Conservation (phyloP, 2,329 filamentous ascomycete genomes). For the Incumbomyces lentus region DNA sequence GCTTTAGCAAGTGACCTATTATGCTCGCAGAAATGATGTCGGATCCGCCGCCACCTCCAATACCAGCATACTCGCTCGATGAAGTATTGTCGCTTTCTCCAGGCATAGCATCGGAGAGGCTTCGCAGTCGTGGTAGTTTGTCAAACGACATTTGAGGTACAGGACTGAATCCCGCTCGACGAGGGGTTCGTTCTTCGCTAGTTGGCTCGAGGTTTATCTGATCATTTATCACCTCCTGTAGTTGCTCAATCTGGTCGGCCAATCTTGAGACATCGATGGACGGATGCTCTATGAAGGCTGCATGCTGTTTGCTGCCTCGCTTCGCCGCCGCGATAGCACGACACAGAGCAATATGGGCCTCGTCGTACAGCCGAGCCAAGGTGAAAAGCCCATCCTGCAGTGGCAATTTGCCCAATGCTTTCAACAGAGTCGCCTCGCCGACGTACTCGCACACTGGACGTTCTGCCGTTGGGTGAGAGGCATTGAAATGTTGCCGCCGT, state of each 20-base stretch:
- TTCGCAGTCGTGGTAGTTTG: constrained; percentile 10
- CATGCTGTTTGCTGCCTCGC: constrained; percentile 7
- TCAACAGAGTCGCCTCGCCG: constrained; percentile 2
- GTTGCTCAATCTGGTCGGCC: constrained; percentile 6
- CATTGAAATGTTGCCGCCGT: constrained; percentile 11
- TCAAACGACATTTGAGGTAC: constrained; percentile 14
- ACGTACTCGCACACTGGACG: constrained; percentile 11
- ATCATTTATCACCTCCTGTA: constrained; percentile 7
- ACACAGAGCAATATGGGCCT: constrained; percentile 15
- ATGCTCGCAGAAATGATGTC: constrained; percentile 20
- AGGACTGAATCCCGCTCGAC: constrained; percentile 8
- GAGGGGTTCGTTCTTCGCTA: constrained; percentile 1
- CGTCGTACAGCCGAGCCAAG: constrained; percentile 16
- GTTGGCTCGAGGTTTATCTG: constrained; percentile 9
- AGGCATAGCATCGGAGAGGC: constrained; percentile 12
- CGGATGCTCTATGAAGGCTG: too few species aligned
- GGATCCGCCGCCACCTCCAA: constrained; percentile 19
- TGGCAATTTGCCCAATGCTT: constrained; percentile 2
- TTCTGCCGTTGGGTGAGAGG: constrained; percentile 7
- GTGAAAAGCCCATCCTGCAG: constrained; percentile 11
- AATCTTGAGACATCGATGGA: not conserved
- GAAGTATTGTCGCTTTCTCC: constrained; percentile 8
- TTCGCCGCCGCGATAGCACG: constrained; percentile 8
- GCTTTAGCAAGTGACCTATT: constrained; percentile 14
- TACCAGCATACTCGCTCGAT: constrained; percentile 13